Conservation (phyloP, 768 basidiomycete species). For the Steccherinum ochraceum region DNA sequence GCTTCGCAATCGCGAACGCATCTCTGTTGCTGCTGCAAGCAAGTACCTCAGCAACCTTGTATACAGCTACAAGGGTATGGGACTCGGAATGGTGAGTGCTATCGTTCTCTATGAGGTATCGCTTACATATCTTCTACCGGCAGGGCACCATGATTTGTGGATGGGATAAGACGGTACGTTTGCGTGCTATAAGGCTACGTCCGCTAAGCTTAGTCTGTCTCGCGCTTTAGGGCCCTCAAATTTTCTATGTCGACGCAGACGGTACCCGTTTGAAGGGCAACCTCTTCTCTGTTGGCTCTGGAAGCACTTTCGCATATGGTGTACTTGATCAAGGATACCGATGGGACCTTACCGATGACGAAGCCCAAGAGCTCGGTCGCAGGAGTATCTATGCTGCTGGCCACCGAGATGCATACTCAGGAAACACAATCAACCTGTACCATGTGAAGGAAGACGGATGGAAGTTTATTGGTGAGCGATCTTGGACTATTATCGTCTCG, state of each 20-base stretch:
- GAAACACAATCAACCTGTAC: conserved; percentile 93
- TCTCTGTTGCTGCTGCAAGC: conserved; percentile 98
- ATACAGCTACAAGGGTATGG: conserved; percentile 99
- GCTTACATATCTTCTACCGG: too few relatives aligned
- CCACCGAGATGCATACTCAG: conserved; percentile 94
- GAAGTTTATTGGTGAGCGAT: conserved; percentile 81
- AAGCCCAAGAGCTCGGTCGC: conserved; percentile 90
- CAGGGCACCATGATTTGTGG: conserved; percentile 99
- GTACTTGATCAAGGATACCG: conserved; percentile 92
- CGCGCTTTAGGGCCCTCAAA: conserved; percentile 65
- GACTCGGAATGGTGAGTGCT: conserved; percentile 86
- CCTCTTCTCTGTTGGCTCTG: conserved; percentile 98
- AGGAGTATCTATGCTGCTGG: conserved; percentile 95
- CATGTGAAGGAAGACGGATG: conserved; percentile 94
- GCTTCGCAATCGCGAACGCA: conserved; percentile 91
- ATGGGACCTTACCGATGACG: conserved; percentile 89
- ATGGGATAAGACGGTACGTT: conserved; percentile 93
- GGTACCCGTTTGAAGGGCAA: conserved; percentile 94
- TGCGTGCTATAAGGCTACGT: too few relatives aligned
- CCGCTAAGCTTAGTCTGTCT: conserved; percentile 1
- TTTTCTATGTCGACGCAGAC: conserved; percentile 98
- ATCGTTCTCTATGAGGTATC: neutral
- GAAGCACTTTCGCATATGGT: conserved; percentile 98
- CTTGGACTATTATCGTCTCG: neutral
- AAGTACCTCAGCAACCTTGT: conserved; percentile 97